Evolutionary conservation across 495 filamentous ascomycete species (phyloP).

Genomic region (Pyrenopolyporus hunteri): DNA sequence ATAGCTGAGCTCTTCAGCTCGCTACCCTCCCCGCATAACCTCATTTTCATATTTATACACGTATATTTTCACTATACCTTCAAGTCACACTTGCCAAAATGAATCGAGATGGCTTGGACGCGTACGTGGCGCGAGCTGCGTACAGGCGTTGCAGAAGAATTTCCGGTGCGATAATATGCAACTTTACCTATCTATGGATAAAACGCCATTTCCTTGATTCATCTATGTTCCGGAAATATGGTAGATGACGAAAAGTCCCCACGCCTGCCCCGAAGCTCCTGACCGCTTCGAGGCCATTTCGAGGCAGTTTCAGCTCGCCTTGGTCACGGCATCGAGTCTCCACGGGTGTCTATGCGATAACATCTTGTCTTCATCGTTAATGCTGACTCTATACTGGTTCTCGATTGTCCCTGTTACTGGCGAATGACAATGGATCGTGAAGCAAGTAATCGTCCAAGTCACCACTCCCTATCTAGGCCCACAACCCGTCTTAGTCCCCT

Average conservation of each 20-base stretch:
- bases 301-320: constrained; percentile 3
- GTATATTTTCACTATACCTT: background rate
- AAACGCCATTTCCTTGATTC: constrained; percentile 3
- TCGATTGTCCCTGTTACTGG: too few species aligned
- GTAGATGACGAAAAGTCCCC: constrained; percentile 19
- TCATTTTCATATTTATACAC: too few species aligned
- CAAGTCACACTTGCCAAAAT: constrained; percentile 2
- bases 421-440: too few species aligned
- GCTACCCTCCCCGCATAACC: background rate
- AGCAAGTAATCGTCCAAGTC: too few species aligned
- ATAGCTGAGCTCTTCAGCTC: background rate
- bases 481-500: too few species aligned
- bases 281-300: constrained; percentile 3
- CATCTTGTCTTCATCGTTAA: background rate
- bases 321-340: background rate
- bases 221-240: background rate
- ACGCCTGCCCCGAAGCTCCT: constrained; percentile 20
- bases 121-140: background rate
- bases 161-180: background rate
- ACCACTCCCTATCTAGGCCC: too few species aligned
- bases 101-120: constrained; percentile 11
- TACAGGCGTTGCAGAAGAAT: background rate
- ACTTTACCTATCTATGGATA: too few species aligned
- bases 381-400: constrained; percentile 1
- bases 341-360: background rate